A percentile compares a stretch with the other conserved stretches of the same genome.
Evolutionary conservation across 495 filamentous ascomycete species (phyloP).

Genomic region (Entonaema liquescens): DNA sequence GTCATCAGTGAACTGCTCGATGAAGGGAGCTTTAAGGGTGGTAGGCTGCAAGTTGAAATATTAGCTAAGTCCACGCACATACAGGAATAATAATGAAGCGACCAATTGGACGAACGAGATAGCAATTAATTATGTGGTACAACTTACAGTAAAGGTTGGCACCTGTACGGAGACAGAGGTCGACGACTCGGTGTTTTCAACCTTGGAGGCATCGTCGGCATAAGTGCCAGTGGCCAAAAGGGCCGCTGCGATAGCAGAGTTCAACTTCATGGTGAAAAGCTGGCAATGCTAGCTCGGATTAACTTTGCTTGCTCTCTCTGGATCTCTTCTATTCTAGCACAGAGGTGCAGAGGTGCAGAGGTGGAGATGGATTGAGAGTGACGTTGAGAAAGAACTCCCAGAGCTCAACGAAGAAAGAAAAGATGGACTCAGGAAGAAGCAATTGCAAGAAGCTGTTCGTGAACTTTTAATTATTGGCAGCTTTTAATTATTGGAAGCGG

Average conservation of each 20-base stretch:
- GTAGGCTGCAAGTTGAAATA: constrained; percentile 70
- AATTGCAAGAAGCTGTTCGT: constrained; percentile 32
- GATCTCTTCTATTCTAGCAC: constrained; percentile 38
- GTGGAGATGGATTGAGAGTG: constrained; percentile 22
- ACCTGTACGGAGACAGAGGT: constrained; percentile 65
- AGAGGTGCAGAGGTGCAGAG: constrained; percentile 17
- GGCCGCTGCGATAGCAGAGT: constrained; percentile 77
- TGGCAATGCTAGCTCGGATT: constrained; percentile 18
- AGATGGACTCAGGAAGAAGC: constrained; percentile 36
- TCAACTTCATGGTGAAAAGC: constrained; percentile 71
- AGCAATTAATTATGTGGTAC: background rate
- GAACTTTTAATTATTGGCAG: constrained; percentile 44
- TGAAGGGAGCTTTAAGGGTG: constrained; percentile 87
- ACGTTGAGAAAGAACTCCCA: constrained; percentile 50
- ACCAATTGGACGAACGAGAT: background rate
- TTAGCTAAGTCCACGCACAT: constrained; percentile 47
- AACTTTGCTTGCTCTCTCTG: constrained; percentile 16
- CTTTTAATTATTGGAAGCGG: constrained; percentile 42
- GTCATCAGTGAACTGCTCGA: constrained; percentile 97
- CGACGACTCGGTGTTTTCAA: constrained; percentile 61
- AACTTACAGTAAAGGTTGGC: constrained; percentile 89
- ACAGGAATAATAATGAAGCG: background rate
- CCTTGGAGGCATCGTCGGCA: constrained; percentile 74
- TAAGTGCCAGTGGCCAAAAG: constrained; percentile 72
- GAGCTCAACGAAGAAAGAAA: constrained; percentile 52